Evolutionary conservation across 192 early-diverging fungal species (phyloP), one percentile per base, ranked within the genome.

Genomic region (Coemansia asiatica): DNA sequence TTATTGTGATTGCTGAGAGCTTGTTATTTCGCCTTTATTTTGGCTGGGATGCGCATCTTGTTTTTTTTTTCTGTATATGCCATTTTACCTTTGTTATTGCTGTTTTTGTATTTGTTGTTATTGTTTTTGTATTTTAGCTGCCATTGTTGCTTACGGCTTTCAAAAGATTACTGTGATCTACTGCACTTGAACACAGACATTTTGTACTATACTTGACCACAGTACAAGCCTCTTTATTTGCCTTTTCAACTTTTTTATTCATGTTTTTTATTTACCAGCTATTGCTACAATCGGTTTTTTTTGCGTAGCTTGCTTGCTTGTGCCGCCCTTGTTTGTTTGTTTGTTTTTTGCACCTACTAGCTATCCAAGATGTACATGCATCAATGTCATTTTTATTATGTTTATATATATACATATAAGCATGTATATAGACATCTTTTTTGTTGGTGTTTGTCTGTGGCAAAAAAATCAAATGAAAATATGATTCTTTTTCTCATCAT

Each of bases 141-240:
- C 28, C 51, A 25, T 54, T 54, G 51, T 54, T 58, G n/a, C 19
- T 58, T 58, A 33, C 56, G 26, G n/a, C 56, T n/a, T n/a, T n/a
- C n/a, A n/a, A n/a, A n/a, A n/a, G n/a, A 35, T 58, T 58, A 38
- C 56, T 58, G 56, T 31, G 19, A 22, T 36, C 56, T 58, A 58
- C 56, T 36, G 63, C 63, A 56, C 50, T 54, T 46, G 19, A 33
- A 35, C 28, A 16, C 35, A 21, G 56, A 10, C 56, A 8, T 58
- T 33, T 33, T 58, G 29, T 58, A 36, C 35, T 58, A 36, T 58
- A 58, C 47, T 19, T 19, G 44, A 6, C 47, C 18, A n/a, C n/a
- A 15, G 60, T 16, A 49, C 51, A 54, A 54, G 51, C 51, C 51
- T 54, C 51, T 12, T 26, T 7, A 16, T 44, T 44, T 12, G 5